These are phyloP conservation scores for Monosporascus sp. DNA, from an alignment of 2,329 filamentous ascomycete species.

Conservation along the genomic window DNA sequence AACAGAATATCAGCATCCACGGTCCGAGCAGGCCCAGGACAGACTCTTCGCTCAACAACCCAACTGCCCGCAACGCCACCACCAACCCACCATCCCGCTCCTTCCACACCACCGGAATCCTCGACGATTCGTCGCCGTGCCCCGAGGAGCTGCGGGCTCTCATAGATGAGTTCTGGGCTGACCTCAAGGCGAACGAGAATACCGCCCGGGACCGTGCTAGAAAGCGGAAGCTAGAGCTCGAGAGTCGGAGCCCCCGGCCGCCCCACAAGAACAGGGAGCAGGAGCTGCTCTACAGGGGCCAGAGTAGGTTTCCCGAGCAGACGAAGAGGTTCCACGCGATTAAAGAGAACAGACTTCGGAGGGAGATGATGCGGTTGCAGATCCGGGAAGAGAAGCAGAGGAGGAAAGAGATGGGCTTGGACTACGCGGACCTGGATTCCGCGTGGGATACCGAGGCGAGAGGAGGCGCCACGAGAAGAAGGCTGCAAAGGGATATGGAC, in stretches of 20 bases:
- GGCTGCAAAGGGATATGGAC: background rate
- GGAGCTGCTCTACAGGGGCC: background rate
- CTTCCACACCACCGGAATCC: background rate
- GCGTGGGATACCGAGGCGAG: background rate
- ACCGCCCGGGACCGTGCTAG: background rate
- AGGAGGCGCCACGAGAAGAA: background rate
- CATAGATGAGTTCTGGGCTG: background rate
- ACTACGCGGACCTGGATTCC: background rate
- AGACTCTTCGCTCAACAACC: background rate
- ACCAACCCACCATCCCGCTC: background rate
- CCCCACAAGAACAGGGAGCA: background rate
- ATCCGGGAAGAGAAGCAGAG: background rate
- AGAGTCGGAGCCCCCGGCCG: background rate
- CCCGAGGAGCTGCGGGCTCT: background rate
- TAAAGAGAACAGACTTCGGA: constrained; percentile 3
- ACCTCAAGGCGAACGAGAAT: background rate
- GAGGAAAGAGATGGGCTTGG: background rate
- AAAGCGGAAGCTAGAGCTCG: background rate
- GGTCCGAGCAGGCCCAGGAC: background rate
- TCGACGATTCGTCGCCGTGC: too few species aligned
- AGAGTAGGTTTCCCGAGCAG: constrained; percentile 5
- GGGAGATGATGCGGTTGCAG: constrained; percentile 1
- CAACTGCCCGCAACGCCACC: background rate
- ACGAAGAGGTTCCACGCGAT: constrained; percentile 4
- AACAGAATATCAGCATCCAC: background rate